These are phyloP conservation scores for Phytophthora meadii DNA, from an alignment of 352 stramenopile genomes.

Conservation along the genomic window DNA sequence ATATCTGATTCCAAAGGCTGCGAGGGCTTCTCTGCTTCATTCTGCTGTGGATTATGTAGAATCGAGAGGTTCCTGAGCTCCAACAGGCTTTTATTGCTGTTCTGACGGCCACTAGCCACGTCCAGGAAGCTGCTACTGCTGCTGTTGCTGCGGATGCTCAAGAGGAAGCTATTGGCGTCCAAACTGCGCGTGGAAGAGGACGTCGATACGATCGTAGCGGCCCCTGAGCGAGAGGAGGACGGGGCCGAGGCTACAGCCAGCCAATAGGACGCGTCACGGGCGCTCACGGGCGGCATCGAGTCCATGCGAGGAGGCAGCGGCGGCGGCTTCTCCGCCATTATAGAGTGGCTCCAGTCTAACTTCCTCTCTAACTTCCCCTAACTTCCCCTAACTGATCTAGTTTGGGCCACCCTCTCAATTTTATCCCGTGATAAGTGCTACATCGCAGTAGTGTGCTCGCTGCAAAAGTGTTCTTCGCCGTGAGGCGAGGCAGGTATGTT, in stretches of 20 bases:
- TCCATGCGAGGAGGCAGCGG: constrained; percentile 36
- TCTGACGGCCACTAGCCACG: neutral
- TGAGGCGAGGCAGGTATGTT: no score
- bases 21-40: neutral
- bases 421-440: no score
- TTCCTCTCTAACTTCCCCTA: no score
- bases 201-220: constrained; percentile 5
- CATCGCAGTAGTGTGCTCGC: no score
- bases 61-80: constrained; percentile 17
- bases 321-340: constrained; percentile 21
- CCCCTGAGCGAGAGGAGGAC: constrained; percentile 36
- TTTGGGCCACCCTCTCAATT: no score
- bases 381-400: no score
- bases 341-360: no score
- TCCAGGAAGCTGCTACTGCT: constrained; percentile 25
- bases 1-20: neutral
- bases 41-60: neutral
- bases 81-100: constrained; percentile 16
- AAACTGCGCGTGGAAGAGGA: constrained; percentile 37
- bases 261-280: constrained; percentile 75
- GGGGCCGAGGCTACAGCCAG: constrained; percentile 52
- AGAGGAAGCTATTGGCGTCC: constrained; percentile 38
- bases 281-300: constrained; percentile 53
- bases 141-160: constrained; percentile 23
- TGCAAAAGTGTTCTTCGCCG: no score